Evolutionary conservation across 768 basidiomycete genomes (phyloP).

Genomic region (Termitomyces sp.): DNA sequence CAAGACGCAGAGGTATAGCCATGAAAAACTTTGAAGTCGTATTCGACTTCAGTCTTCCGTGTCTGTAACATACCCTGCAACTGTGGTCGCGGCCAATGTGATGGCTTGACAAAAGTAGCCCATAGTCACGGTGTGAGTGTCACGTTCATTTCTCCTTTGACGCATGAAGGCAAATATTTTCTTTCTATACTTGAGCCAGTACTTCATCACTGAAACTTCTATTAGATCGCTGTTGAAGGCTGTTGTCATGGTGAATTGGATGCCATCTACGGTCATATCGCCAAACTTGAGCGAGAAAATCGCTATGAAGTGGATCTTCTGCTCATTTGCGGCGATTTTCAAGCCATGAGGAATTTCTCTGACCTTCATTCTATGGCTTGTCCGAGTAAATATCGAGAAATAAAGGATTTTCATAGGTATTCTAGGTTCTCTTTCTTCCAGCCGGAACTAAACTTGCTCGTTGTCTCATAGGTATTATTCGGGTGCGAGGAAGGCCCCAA

Average conservation of each 20-base stretch:
- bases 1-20: too few relatives aligned
- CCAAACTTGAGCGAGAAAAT: slow-evolving; percentile 54
- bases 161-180: background rate
- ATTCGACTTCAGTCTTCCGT: too few relatives aligned
- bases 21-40: too few relatives aligned
- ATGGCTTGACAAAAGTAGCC: too few relatives aligned
- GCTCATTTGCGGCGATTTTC: slow-evolving; percentile 96
- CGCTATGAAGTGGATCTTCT: slow-evolving; percentile 76
- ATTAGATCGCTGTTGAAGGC: slow-evolving; percentile 84
- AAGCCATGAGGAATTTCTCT: slow-evolving; percentile 80
- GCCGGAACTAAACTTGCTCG: background rate
- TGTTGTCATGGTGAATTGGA: slow-evolving; percentile 94
- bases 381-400: slow-evolving; percentile 78
- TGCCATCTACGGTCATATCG: slow-evolving; percentile 75
- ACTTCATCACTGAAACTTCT: background rate
- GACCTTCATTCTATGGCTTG: slow-evolving; percentile 92
- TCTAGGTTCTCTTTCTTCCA: slow-evolving; percentile 1
- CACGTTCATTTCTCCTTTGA: background rate
- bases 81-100: too few relatives aligned
- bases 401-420: slow-evolving; percentile 84
- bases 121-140: too few relatives aligned
- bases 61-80: too few relatives aligned
- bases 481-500: slow-evolving; percentile 72
- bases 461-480: slow-evolving; percentile 70
- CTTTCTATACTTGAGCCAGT: background rate